Evolutionary conservation across 2,329 filamentous ascomycete genomes (phyloP).

Genomic region (Microthyrium microscopicum): DNA sequence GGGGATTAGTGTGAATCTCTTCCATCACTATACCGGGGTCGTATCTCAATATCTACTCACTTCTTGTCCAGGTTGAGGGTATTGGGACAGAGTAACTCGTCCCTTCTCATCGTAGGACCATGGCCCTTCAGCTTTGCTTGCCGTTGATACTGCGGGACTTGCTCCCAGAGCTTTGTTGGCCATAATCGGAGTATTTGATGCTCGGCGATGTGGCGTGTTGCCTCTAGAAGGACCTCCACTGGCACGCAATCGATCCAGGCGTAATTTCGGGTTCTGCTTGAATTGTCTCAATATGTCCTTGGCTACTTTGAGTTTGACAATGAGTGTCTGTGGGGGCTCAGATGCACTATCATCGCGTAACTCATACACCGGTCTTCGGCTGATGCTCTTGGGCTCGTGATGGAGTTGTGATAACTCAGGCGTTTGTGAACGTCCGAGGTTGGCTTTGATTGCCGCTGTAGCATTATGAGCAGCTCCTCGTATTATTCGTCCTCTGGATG

Average conservation of each 20-base stretch:
- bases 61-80: conserved; percentile 40
- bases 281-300: conserved; percentile 55
- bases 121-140: conserved; percentile 13
- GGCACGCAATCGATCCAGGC: conserved; percentile 17
- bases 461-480: conserved; percentile 75
- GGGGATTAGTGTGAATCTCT: neutral
- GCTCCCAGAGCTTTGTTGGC: conserved; percentile 12
- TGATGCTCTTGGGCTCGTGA: conserved; percentile 56
- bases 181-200: neutral
- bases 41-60: conserved; percentile 23
- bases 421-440: conserved; percentile 66
- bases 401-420: conserved; percentile 53
- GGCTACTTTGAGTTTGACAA: conserved; percentile 60
- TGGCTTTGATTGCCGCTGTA: conserved; percentile 67
- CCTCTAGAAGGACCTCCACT: conserved; percentile 27
- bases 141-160: conserved; percentile 13
- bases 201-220: conserved; percentile 27
- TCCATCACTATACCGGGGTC: neutral
- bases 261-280: conserved; percentile 36
- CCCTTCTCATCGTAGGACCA: conserved; percentile 30
- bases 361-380: conserved; percentile 40
- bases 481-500: conserved; percentile 73
- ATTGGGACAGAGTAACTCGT: conserved; percentile 48
- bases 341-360: conserved; percentile 65
- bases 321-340: conserved; percentile 38